These are phyloP conservation scores for Candida arabinofermentans DNA, from an alignment of 805 yeast genomes.

Conservation along the genomic window DNA sequence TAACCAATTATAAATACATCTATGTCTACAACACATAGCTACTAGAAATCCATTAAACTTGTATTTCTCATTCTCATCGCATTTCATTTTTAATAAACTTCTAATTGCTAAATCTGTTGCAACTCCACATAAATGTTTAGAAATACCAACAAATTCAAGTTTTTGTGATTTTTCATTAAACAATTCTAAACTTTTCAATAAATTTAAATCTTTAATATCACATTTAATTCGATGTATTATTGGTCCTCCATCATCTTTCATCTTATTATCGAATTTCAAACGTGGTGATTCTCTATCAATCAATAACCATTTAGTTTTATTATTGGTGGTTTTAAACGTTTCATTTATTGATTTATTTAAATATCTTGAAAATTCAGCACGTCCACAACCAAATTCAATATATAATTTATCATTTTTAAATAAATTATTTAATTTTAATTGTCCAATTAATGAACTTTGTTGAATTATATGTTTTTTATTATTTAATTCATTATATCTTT, in stretches of 20 bases:
- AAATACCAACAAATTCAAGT: slow-evolving; percentile 49
- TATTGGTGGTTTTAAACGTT: not conserved
- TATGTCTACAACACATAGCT: slow-evolving; percentile 93
- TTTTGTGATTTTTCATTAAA: slow-evolving; percentile 6
- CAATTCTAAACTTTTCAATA: slow-evolving; percentile 41
- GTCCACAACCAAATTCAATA: slow-evolving; percentile 88
- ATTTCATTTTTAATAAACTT: slow-evolving; percentile 41
- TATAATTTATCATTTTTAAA: slow-evolving; percentile 37
- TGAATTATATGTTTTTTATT: slow-evolving; percentile 77
- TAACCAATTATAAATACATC: slow-evolving; percentile 59
- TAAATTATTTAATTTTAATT: slow-evolving; percentile 42
- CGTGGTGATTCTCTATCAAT: slow-evolving; percentile 76
- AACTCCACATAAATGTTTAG: slow-evolving; percentile 90
- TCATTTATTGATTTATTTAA: slow-evolving; percentile 33
- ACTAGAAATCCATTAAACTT: slow-evolving; percentile 56
- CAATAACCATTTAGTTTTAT: slow-evolving; percentile 41
- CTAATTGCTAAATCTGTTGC: slow-evolving; percentile 85
- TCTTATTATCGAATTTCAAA: slow-evolving; percentile 72
- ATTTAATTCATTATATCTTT: slow-evolving; percentile 44
- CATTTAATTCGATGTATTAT: slow-evolving; percentile 48
- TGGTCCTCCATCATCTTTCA: slow-evolving; percentile 35
- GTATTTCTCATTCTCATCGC: slow-evolving; percentile 5
- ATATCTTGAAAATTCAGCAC: slow-evolving; percentile 77
- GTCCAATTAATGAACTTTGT: slow-evolving; percentile 76
- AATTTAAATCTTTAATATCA: slow-evolving; percentile 73